Evolutionary conservation across 1,284 basidiomycete genomes (phyloP).

Genomic region (Gomphus sp.): DNA sequence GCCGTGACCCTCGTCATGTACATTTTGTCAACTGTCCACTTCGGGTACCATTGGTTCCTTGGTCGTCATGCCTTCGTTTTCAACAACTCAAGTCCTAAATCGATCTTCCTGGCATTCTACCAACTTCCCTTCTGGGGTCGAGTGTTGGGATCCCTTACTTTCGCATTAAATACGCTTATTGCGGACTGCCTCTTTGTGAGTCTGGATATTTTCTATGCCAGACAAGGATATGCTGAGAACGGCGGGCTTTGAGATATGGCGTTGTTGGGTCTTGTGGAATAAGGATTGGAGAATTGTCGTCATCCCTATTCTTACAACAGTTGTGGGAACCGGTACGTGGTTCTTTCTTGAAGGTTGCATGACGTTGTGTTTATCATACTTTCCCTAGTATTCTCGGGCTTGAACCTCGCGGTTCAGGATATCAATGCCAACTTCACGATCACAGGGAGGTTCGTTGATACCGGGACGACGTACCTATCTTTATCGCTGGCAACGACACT

Average conservation of each 20-base stretch:
- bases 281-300: not conserved
- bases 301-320: not conserved
- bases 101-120: not conserved
- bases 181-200: not conserved
- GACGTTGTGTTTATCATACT: not conserved
- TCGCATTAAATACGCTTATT: not conserved
- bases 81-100: not conserved
- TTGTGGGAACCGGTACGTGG: not conserved
- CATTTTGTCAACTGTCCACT: not conserved
- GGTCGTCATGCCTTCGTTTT: not conserved
- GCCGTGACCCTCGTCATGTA: not conserved
- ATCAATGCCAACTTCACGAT: not conserved
- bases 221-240: not conserved
- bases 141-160: not conserved
- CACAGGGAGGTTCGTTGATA: not conserved
- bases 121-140: not conserved
- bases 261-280: not conserved
- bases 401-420: not conserved
- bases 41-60: not conserved
- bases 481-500: not conserved
- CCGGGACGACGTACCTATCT: not conserved
- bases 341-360: not conserved
- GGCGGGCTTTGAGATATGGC: not conserved
- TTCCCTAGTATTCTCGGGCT: not conserved
- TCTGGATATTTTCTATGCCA: not conserved